Evolutionary conservation across 73 alveolate genomes (phyloP).

Genomic region (Effrenium voratum): DNA sequence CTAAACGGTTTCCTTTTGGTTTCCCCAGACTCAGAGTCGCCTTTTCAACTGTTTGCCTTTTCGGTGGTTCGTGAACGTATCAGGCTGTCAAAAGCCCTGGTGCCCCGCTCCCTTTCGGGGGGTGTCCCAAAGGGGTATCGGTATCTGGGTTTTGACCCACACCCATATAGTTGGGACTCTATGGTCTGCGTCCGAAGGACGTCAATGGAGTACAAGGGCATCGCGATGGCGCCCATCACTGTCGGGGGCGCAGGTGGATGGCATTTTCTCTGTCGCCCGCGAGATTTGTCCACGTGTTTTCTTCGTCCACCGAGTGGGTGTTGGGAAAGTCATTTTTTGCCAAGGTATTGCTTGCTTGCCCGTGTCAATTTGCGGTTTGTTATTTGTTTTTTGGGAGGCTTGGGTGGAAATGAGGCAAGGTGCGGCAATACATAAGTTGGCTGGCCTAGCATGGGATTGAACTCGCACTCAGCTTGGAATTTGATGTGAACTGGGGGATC

Average conservation of each 20-base stretch:
- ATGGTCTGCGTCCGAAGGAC: neutral
- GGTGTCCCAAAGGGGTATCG: neutral
- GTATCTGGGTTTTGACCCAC: neutral
- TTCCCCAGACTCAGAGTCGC: neutral
- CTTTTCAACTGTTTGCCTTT: neutral
- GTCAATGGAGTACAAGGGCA: constrained; percentile 58
- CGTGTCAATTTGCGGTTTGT: neutral
- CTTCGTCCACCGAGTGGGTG: neutral
- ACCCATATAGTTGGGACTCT: neutral
- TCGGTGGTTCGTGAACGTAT: neutral
- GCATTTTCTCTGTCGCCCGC: neutral
- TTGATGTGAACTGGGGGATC: too few species aligned
- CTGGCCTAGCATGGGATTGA: too few species aligned
- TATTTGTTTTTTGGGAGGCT: neutral
- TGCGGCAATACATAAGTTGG: too few species aligned
- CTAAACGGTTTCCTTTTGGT: too few species aligned
- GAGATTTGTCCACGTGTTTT: neutral
- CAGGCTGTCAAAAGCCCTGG: neutral
- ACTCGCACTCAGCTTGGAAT: too few species aligned
- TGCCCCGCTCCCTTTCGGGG: neutral
- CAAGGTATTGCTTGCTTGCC: neutral
- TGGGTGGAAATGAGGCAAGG: neutral
- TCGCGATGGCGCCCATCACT: constrained; percentile 68
- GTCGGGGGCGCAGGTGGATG: constrained; percentile 47
- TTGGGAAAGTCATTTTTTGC: neutral